Evolutionary conservation across 208 protist genomes (phyloP).

Genomic region (Leishmania turanica): DNA sequence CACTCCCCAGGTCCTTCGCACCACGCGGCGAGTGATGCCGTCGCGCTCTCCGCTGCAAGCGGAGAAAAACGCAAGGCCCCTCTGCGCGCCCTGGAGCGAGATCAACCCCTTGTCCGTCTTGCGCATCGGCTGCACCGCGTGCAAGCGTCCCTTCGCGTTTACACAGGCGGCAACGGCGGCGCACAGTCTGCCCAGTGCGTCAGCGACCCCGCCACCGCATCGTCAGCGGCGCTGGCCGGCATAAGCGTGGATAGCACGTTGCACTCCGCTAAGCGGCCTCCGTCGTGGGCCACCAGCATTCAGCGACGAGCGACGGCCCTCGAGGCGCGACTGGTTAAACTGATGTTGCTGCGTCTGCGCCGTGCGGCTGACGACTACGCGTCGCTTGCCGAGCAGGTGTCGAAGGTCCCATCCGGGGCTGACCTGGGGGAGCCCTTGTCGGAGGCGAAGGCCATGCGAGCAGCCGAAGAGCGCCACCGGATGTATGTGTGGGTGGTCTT

Average conservation of each 20-base stretch:
- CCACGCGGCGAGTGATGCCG: not conserved
- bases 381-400: conserved; percentile 4
- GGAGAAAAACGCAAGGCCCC: not conserved
- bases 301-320: conserved; percentile 20
- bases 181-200: not conserved
- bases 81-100: not conserved
- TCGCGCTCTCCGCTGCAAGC: not conserved
- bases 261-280: not conserved
- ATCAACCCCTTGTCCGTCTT: conserved; percentile 15
- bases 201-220: not conserved
- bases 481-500: conserved; percentile 1
- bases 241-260: not conserved
- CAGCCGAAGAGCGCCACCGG: not conserved
- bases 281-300: conserved; percentile 8
- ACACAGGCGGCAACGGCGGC: not conserved
- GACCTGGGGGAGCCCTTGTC: not conserved
- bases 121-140: conserved; percentile 18
- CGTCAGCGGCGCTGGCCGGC: not conserved
- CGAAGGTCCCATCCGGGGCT: not conserved
- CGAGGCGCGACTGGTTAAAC: conserved; percentile 28
- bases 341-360: conserved; percentile 20
- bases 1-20: not conserved
- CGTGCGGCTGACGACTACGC: conserved; percentile 24
- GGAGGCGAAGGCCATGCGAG: not conserved
- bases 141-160: conserved; percentile 10